phyloP scores from a whole-genome alignment of 2,329 filamentous ascomycete species.

The Fusarium sp. region DNA sequence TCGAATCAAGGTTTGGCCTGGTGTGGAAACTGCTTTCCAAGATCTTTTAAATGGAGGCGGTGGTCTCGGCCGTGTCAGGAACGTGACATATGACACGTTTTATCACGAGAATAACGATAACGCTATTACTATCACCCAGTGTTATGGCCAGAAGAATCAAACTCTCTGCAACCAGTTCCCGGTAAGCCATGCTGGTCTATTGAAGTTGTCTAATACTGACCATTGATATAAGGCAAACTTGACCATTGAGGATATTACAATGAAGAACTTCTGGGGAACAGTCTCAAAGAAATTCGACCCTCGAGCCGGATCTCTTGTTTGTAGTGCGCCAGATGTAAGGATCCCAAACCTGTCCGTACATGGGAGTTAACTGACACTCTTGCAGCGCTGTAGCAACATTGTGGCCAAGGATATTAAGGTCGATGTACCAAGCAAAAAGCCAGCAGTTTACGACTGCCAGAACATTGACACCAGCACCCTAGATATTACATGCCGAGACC shows the following conservation, averaged over 20 bases:
- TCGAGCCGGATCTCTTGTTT: slow-evolving; percentile 47
- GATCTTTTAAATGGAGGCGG: slow-evolving; percentile 72
- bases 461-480: slow-evolving; percentile 35
- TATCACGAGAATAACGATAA: slow-evolving; percentile 69
- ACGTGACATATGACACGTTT: slow-evolving; percentile 76
- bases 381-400: slow-evolving; percentile 45
- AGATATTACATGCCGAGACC: slow-evolving; percentile 38
- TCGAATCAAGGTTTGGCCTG: slow-evolving; percentile 81
- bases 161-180: slow-evolving; percentile 45
- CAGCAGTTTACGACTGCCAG: slow-evolving; percentile 41
- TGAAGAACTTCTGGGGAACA: slow-evolving; percentile 50
- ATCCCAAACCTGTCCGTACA: accelerated
- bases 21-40: slow-evolving; percentile 51
- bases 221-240: slow-evolving; percentile 34
- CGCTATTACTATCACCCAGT: slow-evolving; percentile 48
- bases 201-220: background rate
- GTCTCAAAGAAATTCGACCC: slow-evolving; percentile 48
- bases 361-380: background rate
- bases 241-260: slow-evolving; percentile 45
- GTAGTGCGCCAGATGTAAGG: slow-evolving; percentile 48
- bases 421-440: slow-evolving; percentile 40
- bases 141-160: slow-evolving; percentile 47
- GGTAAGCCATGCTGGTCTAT: background rate
- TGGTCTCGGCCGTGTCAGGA: slow-evolving; percentile 65
- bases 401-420: slow-evolving; percentile 39